A percentile compares a stretch with the other conserved stretches of the same genome.
Evolutionary conservation across 2,329 filamentous ascomycete species (phyloP).

Genomic region (Rutstroemia sp.): DNA sequence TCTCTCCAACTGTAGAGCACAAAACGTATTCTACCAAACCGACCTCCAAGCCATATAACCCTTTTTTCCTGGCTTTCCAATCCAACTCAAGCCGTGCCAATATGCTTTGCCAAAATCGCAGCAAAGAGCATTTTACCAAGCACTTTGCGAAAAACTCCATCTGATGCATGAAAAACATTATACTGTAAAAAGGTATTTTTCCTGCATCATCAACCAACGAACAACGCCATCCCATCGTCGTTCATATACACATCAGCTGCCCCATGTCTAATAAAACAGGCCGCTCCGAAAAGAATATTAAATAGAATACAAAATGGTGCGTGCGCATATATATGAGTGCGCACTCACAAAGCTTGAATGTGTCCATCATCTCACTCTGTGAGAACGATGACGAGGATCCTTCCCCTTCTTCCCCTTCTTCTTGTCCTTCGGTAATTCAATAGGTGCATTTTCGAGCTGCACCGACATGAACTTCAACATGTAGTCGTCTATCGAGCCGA

Average conservation of each 20-base stretch:
- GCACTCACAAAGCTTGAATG: background rate
- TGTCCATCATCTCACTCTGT: constrained; percentile 25
- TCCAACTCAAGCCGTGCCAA: background rate
- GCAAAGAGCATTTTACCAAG: background rate
- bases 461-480: constrained; percentile 64
- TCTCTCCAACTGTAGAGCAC: background rate
- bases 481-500: constrained; percentile 65
- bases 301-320: constrained; percentile 8
- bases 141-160: background rate
- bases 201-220: background rate
- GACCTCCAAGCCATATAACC: background rate
- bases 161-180: background rate
- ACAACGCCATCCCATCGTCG: background rate
- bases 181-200: background rate
- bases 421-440: constrained; percentile 58
- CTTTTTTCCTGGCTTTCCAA: background rate
- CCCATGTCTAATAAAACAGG: constrained; percentile 13
- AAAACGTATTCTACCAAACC: background rate
- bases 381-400: constrained; percentile 24
- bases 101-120: background rate
- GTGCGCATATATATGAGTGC: background rate
- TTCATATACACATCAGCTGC: constrained; percentile 17
- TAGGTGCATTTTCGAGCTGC: constrained; percentile 48
- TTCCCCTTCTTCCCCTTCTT: constrained; percentile 48
- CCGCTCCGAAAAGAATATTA: background rate